Evolutionary conservation across 106 monocot genomes (phyloP).

Genomic region (Iris macrosiphon): DNA sequence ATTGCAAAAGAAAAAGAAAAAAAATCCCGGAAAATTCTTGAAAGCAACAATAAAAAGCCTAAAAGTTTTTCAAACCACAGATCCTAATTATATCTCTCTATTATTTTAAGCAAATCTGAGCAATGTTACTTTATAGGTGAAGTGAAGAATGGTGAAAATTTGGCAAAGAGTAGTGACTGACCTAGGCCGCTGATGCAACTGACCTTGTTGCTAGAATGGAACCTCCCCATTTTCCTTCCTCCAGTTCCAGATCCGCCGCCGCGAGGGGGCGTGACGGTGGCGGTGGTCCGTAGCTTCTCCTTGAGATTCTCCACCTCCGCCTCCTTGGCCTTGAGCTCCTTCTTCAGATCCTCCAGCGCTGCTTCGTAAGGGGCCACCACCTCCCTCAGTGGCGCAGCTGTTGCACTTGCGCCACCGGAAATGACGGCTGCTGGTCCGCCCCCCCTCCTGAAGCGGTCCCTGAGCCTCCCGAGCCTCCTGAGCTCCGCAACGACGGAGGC

Average conservation of each 20-base stretch:
- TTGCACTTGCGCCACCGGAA: no score
- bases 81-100: no score
- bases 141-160: no score
- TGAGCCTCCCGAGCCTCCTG: conserved; percentile 47
- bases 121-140: no score
- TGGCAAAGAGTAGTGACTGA: no score
- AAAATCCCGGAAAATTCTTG: no score
- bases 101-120: no score
- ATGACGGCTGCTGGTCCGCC: not conserved
- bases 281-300: conserved; percentile 67
- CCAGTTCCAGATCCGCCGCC: conserved; percentile 3
- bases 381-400: conserved; percentile 30
- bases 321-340: conserved; percentile 61
- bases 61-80: no score
- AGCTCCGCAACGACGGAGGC: conserved; percentile 71
- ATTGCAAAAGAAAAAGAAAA: no score
- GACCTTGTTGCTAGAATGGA: conserved; percentile 22
- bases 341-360: conserved; percentile 70
- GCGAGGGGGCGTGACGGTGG: no score
- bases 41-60: no score
- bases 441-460: conserved; percentile 53
- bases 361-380: conserved; percentile 87
- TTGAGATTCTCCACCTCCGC: conserved; percentile 55
- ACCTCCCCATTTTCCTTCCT: conserved; percentile 6
- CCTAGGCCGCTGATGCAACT: conserved; percentile 20